Conservation (phyloP, 306 rosid genomes). For the Prinsepia uniflora region DNA sequence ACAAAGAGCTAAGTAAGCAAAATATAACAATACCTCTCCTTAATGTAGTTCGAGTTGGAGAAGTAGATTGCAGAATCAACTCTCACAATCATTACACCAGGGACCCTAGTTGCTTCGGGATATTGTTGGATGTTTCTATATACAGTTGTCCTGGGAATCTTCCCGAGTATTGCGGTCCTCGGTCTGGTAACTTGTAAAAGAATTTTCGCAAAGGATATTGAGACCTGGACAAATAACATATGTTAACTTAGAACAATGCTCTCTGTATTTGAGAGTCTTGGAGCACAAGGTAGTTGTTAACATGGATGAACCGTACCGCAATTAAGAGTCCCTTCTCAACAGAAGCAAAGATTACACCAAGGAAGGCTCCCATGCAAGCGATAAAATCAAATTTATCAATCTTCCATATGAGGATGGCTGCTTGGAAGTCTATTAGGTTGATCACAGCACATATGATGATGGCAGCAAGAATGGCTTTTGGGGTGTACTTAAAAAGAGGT, state of each 20-base stretch:
- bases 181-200: conserved; percentile 94
- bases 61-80: conserved; percentile 93
- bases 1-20: background rate
- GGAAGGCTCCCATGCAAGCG: conserved; percentile 97
- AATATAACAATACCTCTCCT: conserved; percentile 63
- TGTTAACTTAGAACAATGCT: conserved; percentile 16
- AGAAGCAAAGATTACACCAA: conserved; percentile 71
- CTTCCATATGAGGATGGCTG: conserved; percentile 87
- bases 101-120: conserved; percentile 75
- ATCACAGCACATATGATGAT: conserved; percentile 94
- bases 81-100: conserved; percentile 76
- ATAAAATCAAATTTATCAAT: conserved; percentile 84
- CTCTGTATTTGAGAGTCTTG: conserved; percentile 16
- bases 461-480: conserved; percentile 81
- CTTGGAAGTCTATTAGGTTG: conserved; percentile 69
- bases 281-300: conserved; percentile 24
- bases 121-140: conserved; percentile 87
- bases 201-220: conserved; percentile 90
- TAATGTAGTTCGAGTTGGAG: conserved; percentile 87
- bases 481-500: conserved; percentile 91
- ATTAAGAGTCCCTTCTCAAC: conserved; percentile 91
- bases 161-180: conserved; percentile 79
- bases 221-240: conserved; percentile 43
- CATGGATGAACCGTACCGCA: conserved; percentile 49
- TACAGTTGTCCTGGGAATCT: conserved; percentile 75